Evolutionary conservation across 2,329 filamentous ascomycete species (phyloP).

Genomic region (Karstenula rhodostoma): DNA sequence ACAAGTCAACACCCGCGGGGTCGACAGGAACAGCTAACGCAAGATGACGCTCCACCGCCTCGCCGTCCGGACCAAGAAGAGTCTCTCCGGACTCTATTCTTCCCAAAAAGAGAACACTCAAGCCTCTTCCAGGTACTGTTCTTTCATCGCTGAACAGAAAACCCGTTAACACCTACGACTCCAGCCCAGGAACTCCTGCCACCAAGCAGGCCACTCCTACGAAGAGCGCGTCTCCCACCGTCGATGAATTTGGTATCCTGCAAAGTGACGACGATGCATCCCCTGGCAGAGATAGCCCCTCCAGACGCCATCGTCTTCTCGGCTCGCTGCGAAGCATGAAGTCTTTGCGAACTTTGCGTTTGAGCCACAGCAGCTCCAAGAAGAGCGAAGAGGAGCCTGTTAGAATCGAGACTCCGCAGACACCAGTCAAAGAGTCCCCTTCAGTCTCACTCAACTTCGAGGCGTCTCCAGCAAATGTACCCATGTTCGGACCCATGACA

Average conservation of each 20-base stretch:
- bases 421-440: slow-evolving; percentile 24
- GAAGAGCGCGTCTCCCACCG: slow-evolving; percentile 1
- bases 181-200: not conserved
- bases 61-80: slow-evolving; percentile 39
- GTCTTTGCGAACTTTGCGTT: slow-evolving; percentile 34
- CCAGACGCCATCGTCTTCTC: slow-evolving; percentile 36
- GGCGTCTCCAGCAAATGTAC: slow-evolving; percentile 31
- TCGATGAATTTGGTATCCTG: slow-evolving; percentile 28
- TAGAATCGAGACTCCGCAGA: slow-evolving; percentile 21
- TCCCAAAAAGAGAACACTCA: slow-evolving; percentile 19
- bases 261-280: slow-evolving; percentile 20
- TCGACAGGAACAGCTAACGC: slow-evolving; percentile 18
- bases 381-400: slow-evolving; percentile 13
- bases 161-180: not conserved
- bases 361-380: slow-evolving; percentile 29
- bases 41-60: slow-evolving; percentile 39
- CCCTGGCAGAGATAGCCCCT: slow-evolving; percentile 33
- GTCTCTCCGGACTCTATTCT: slow-evolving; percentile 38
- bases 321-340: slow-evolving; percentile 39
- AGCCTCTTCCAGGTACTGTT: slow-evolving; percentile 15
- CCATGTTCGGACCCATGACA: slow-evolving; percentile 34
- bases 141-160: not conserved
- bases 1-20: slow-evolving; percentile 1
- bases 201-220: not conserved
- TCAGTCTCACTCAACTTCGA: slow-evolving; percentile 39